Evolutionary conservation across 495 filamentous ascomycete species (phyloP).

Genomic region (Penicillium waksmanii): DNA sequence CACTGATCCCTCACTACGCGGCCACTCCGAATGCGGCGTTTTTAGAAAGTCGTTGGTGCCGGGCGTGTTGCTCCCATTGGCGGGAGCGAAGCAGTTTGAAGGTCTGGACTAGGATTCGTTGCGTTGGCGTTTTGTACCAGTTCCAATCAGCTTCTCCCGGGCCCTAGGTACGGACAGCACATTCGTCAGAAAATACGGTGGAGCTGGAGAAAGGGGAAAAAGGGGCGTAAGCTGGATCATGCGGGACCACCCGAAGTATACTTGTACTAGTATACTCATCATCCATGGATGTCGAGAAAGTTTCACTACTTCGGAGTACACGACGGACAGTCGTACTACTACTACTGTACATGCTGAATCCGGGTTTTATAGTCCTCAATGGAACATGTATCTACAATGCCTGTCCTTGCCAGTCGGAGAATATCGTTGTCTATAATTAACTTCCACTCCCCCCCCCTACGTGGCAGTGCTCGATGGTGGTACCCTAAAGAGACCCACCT

Average conservation of each 20-base stretch:
- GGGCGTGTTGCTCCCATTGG: not conserved
- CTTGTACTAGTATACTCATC: too few relatives aligned
- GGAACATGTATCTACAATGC: not conserved
- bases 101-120: not conserved
- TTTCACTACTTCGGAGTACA: too few relatives aligned
- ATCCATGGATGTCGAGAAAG: too few relatives aligned
- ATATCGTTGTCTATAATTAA: not conserved
- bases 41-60: too few relatives aligned
- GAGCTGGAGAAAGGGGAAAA: not conserved
- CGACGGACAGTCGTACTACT: too few relatives aligned
- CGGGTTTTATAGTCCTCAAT: not conserved
- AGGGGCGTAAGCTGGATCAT: slow-evolving; percentile 1
- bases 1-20: too few relatives aligned
- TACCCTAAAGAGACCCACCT: slow-evolving; percentile 6
- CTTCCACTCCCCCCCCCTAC: not conserved
- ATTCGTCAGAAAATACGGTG: not conserved
- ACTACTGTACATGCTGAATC: not conserved
- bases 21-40: too few relatives aligned
- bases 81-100: not conserved
- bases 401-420: not conserved
- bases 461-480: slow-evolving; percentile 4
- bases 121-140: not conserved
- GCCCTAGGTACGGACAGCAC: not conserved
- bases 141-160: not conserved
- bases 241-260: slow-evolving; percentile 1